Conservation (phyloP, 2,329 filamentous ascomycete species). For the Dichotomopilus funicola region DNA sequence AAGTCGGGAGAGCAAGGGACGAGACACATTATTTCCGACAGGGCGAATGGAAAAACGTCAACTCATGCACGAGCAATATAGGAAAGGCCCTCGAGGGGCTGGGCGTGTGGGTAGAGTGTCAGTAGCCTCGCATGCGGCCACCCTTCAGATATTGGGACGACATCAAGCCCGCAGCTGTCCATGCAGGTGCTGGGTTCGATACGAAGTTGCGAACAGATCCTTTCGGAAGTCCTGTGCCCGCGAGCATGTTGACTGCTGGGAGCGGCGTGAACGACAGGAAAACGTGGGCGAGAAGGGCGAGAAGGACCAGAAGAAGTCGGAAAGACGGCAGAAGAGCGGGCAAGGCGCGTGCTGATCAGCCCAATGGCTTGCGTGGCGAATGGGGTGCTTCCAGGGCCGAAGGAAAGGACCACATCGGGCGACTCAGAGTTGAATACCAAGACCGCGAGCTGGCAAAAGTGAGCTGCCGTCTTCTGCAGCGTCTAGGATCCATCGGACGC, state of each 20-base stretch:
- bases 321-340: neutral
- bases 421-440: no score
- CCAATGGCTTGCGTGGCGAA: neutral
- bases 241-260: neutral
- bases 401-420: no score
- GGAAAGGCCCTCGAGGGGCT: neutral
- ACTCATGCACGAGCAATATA: constrained; percentile 13
- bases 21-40: no score
- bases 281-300: neutral
- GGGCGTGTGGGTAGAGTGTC: neutral
- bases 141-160: neutral
- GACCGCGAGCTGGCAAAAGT: neutral
- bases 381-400: no score
- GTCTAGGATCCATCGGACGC: neutral
- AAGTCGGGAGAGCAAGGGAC: no score
- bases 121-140: constrained; percentile 6
- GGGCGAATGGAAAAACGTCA: constrained; percentile 12
- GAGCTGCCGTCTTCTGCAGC: neutral
- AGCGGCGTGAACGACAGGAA: neutral
- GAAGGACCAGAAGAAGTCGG: neutral
- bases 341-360: neutral
- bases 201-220: neutral
- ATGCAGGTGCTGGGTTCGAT: neutral
- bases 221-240: neutral
- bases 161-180: neutral